phyloP scores from a whole-genome alignment of 139 green algal genomes.

The Chlamydomonas asymmetrica region DNA sequence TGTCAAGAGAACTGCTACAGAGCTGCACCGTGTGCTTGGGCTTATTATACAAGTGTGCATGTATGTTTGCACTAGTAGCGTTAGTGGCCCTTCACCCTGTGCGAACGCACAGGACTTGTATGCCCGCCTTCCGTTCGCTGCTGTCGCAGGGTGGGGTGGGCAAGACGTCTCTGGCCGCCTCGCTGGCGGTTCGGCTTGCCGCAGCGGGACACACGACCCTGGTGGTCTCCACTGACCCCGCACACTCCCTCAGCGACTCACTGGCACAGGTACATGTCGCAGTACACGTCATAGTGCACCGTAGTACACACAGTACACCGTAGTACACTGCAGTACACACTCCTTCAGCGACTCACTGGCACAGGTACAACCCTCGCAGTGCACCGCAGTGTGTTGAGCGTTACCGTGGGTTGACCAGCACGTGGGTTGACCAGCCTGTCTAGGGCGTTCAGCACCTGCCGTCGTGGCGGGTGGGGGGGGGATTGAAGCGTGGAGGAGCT shows the following conservation, averaged over 20 bases:
- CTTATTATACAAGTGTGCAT: neutral
- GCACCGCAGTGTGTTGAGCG: too few relatives aligned
- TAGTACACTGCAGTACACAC: too few relatives aligned
- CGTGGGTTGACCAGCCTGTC: too few relatives aligned
- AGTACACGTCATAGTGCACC: too few relatives aligned
- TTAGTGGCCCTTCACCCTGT: neutral
- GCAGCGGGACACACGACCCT: constrained; percentile 86
- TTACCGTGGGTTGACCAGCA: too few relatives aligned
- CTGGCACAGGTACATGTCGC: constrained; percentile 79
- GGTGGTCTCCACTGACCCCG: constrained; percentile 96
- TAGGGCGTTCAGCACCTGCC: too few relatives aligned
- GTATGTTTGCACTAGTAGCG: neutral
- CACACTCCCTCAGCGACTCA: constrained; percentile 94
- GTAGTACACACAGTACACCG: too few relatives aligned
- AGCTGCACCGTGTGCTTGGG: neutral
- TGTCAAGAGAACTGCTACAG: neutral
- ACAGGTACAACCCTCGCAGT: constrained; percentile 75
- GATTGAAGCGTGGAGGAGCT: too few relatives aligned
- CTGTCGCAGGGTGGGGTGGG: constrained; percentile 89
- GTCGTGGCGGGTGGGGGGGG: too few relatives aligned
- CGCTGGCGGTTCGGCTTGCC: constrained; percentile 89
- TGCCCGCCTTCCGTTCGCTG: neutral
- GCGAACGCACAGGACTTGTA: neutral
- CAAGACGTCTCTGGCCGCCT: constrained; percentile 93
- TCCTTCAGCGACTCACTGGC: constrained; percentile 92